phyloP scores from a whole-genome alignment of 2,329 filamentous ascomycete species.

The Incumbomyces lentus region DNA sequence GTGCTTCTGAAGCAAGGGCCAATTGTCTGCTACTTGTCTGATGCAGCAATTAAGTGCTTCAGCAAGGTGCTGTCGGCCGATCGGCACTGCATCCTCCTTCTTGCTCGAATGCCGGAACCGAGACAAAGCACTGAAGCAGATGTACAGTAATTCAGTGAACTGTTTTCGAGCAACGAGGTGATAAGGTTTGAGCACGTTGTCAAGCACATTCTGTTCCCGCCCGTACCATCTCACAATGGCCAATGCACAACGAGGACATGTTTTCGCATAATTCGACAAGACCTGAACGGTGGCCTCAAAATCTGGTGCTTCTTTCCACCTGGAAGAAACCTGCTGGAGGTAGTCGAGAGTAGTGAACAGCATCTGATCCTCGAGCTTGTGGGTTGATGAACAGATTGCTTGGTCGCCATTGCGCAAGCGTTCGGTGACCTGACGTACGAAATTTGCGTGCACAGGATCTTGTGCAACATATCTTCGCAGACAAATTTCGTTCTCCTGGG shows the following conservation, averaged over 20 bases:
- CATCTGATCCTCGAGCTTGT: slow-evolving; percentile 34
- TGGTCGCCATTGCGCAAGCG: slow-evolving; percentile 39
- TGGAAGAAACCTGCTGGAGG: slow-evolving; percentile 63
- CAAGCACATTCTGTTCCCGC: slow-evolving; percentile 9
- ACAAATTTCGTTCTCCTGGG: slow-evolving; percentile 60
- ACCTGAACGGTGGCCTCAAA: slow-evolving; percentile 48
- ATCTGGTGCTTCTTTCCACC: slow-evolving; percentile 58
- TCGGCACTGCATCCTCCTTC: not conserved
- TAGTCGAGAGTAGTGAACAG: slow-evolving; percentile 44
- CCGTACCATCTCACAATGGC: slow-evolving; percentile 17
- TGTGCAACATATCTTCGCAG: slow-evolving; percentile 70
- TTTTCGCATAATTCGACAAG: slow-evolving; percentile 42
- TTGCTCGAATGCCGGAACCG: slow-evolving; percentile 3
- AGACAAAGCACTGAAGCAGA: slow-evolving; percentile 11
- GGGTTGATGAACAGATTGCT: slow-evolving; percentile 39
- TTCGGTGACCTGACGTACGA: slow-evolving; percentile 54
- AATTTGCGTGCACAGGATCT: slow-evolving; percentile 59
- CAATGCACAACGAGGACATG: slow-evolving; percentile 14
- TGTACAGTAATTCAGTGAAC: slow-evolving; percentile 12
- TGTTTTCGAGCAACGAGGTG: slow-evolving; percentile 14
- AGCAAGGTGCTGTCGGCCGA: slow-evolving; percentile 12
- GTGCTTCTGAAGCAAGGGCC: slow-evolving; percentile 51
- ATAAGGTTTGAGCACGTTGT: slow-evolving; percentile 14
- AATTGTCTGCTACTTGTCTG: slow-evolving; percentile 46
- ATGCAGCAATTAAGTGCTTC: slow-evolving; percentile 23